Conservation (phyloP, 2,329 filamentous ascomycete genomes). For the Podosphaera xanthii region DNA sequence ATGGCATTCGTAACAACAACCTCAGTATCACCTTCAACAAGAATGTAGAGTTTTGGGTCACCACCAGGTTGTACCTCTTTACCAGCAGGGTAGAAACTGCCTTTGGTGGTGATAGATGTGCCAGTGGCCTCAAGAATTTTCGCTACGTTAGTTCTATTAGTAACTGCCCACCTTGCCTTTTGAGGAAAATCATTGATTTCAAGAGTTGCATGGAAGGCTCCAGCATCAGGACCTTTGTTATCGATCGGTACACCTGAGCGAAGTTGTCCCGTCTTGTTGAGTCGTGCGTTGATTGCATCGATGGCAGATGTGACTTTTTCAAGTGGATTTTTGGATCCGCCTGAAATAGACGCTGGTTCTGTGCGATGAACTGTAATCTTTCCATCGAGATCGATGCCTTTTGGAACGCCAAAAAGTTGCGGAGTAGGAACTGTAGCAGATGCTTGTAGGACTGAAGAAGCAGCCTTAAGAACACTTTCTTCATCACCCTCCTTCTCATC, state of each 20-base stretch:
- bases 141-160: conserved; percentile 91
- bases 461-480: conserved; percentile 45
- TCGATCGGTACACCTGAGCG: conserved; percentile 86
- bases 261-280: conserved; percentile 74
- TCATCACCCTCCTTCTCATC: conserved; percentile 48
- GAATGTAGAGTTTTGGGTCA: conserved; percentile 87
- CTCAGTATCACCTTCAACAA: conserved; percentile 94
- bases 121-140: conserved; percentile 92
- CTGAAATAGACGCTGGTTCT: conserved; percentile 25
- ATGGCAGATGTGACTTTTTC: conserved; percentile 82
- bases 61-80: conserved; percentile 56
- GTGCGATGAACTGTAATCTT: conserved; percentile 55
- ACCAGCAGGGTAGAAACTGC: conserved; percentile 63
- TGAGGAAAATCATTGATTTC: conserved; percentile 99
- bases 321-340: conserved; percentile 36
- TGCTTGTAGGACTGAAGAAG: conserved; percentile 39
- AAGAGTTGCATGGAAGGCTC: conserved; percentile 85
- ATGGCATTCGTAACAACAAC: conserved; percentile 77
- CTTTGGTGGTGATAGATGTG: conserved; percentile 93
- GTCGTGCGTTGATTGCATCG: conserved; percentile 69
- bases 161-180: conserved; percentile 95
- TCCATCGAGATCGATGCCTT: conserved; percentile 36
- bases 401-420: conserved; percentile 23
- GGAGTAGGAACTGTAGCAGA: conserved; percentile 17
- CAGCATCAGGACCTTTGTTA: conserved; percentile 93